Evolutionary conservation across 2,329 filamentous ascomycete genomes (phyloP), one percentile per base, ranked within the genome.

Genomic region (Aspergillus neoniger): DNA sequence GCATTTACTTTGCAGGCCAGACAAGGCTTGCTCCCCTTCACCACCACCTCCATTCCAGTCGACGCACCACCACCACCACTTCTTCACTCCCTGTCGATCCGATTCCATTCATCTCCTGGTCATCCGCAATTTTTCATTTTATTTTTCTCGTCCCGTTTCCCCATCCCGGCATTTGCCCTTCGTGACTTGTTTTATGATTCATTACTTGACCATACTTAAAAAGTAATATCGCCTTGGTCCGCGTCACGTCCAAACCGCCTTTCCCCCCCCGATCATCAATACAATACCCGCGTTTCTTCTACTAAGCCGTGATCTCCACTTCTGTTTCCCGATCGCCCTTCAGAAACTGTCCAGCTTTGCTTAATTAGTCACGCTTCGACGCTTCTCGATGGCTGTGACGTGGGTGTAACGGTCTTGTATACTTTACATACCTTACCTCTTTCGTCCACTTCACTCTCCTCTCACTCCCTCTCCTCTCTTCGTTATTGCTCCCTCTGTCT

Each of bases 331-430:
- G 50, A 58, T 55, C 38, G 36, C 47, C 39, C 38, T 57, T 44
- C 41, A 58, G 57, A 58, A 36, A 51, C 44, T 55, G 50, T 44
- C 51, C 23, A 30, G 38, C 32, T 28, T 19, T 55, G 52, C 17
- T 39, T 51, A 55, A 12, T 43, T 30, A 21, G 38, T 55, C 52
- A n/a, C 41, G 6, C 21, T 12, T 50, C 50, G 17, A 49, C 56
- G 36, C 55, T 41, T 32, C 47, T 65, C 58, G 50, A 68, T 68
- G 65, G 67, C 67, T 67, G 64, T 62, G 64, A 63, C 60, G 57
- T 55, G 60, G 54, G 63, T 61, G 63, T 69, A 63, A 68, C 59
- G 47, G 53, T 56, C 54, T 30, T 44, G 62, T 64, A 65, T 66
- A 59, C 38, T 62, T 64, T 65, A 64, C 64, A 62, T 63, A 58